Evolutionary conservation across 768 basidiomycete genomes (phyloP).

Genomic region (Suillus alpinus): DNA sequence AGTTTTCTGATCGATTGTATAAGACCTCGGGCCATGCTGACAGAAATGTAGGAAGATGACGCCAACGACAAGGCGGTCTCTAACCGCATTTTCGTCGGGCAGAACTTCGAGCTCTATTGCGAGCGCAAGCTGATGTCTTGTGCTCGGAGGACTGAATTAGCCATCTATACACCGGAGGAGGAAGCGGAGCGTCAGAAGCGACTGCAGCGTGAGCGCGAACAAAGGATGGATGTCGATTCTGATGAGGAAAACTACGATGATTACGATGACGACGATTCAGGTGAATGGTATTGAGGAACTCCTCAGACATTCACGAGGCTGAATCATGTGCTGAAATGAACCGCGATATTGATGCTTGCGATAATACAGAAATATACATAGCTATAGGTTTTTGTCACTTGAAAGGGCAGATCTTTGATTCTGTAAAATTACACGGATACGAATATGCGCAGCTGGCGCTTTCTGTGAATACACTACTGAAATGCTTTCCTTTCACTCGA

Average conservation of each 20-base stretch:
- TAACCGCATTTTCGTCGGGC: constrained; percentile 15
- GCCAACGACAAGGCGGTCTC: constrained; percentile 22
- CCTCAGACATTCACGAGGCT: background rate
- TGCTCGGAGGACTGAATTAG: constrained; percentile 18
- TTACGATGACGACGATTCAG: constrained; percentile 3
- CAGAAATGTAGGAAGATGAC: constrained; percentile 17
- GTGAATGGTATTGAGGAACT: background rate
- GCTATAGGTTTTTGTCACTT: background rate
- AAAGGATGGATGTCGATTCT: constrained; percentile 11
- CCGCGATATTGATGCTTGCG: background rate
- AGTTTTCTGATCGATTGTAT: background rate
- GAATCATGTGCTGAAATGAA: background rate
- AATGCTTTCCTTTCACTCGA: background rate
- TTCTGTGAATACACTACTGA: background rate
- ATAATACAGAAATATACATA: background rate
- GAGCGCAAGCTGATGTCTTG: constrained; percentile 21
- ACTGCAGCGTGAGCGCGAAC: constrained; percentile 7
- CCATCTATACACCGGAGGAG: constrained; percentile 21
- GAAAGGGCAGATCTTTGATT: background rate
- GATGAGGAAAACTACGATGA: constrained; percentile 10
- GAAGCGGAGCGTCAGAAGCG: constrained; percentile 6
- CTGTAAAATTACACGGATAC: background rate
- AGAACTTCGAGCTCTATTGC: constrained; percentile 24
- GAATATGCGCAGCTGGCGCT: too few species aligned
- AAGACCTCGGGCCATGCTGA: background rate